phyloP scores from a whole-genome alignment of 768 basidiomycete genomes.

The Serendipita sp. region DNA sequence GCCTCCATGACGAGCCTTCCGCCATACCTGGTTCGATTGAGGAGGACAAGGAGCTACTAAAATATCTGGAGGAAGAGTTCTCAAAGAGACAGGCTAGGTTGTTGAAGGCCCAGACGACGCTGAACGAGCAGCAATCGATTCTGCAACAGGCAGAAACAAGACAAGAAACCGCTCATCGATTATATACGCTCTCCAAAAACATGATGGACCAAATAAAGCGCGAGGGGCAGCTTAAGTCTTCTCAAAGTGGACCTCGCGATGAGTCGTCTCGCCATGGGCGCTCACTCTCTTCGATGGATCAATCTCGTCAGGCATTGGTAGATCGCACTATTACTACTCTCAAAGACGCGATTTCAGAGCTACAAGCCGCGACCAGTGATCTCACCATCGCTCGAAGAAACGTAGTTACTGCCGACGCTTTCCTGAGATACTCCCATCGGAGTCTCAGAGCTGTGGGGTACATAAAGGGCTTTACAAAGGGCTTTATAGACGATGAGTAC shows the following conservation, averaged over 20 bases:
- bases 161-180: not conserved
- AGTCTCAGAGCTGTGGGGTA: not conserved
- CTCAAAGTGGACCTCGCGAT: not conserved
- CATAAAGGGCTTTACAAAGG: not conserved
- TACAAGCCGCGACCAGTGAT: not conserved
- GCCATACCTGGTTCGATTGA: not conserved
- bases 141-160: not conserved
- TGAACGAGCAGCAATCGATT: not conserved
- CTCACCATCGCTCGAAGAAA: not conserved
- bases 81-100: not conserved
- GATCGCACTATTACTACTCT: not conserved
- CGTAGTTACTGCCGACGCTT: not conserved
- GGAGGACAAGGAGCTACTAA: not conserved
- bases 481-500: not conserved
- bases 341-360: not conserved
- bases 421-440: not conserved
- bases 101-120: not conserved
- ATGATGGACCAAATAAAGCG: slow-evolving; percentile 6
- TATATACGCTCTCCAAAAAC: slow-evolving; percentile 5
- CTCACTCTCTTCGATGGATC: slow-evolving; percentile 1
- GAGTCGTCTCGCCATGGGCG: slow-evolving; percentile 1
- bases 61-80: not conserved
- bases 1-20: not conserved
- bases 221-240: not conserved
- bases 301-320: not conserved